Base-by-base conservation (phyloP, 2,329 filamentous ascomycete genomes). In the Coleophoma eucalyptorum region DNA sequence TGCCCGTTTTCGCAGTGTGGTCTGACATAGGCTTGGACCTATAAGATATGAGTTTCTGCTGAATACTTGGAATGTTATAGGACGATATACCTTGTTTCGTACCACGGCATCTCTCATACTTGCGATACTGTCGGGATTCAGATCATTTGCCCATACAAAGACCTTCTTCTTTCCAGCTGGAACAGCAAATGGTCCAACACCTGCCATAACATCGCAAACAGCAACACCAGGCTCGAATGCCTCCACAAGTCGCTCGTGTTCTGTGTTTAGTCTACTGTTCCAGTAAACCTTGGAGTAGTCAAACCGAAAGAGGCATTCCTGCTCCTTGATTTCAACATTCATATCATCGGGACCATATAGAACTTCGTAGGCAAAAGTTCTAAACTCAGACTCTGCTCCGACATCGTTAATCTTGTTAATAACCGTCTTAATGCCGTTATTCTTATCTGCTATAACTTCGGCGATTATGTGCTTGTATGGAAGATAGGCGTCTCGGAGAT, bases 231-330 rank as follows among this genome's bases (percentile, higher is more conserved):
- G 83, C 50, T 82, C 73, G 74, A 97, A 97, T 49, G 86, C 72
- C 48, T 79, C 74, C 52, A 93, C 83, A 15, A 97, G 75, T 3
- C 94, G 80, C 57, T 86, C 83, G 70, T 99, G 94, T 70, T 99
- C 94, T 1, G 84, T 89, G 62, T 95, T 87, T 13, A 99, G 81
- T 59, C 93, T 85, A 63, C 85, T 91, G 71, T 99, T 99, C 93
- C 93, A 99, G 76, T 99, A 99, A 4, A 99, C 94, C 61, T 95
- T 95, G 55, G 88, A 83, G 69, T 96, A 99, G 73, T 99, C 89
- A 69, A 99, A 97, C 50, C 78, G 78, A 73, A 96, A 99, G n/a
- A 78, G 74, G 72, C 94, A 97, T 54, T 84, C 81, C 61, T 89
- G 87, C 71, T 97, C 91, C 57, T 81, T 83, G 48, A 94, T 80